Conservation (phyloP, 495 filamentous ascomycete genomes). For the Annulohypoxylon moriforme region DNA sequence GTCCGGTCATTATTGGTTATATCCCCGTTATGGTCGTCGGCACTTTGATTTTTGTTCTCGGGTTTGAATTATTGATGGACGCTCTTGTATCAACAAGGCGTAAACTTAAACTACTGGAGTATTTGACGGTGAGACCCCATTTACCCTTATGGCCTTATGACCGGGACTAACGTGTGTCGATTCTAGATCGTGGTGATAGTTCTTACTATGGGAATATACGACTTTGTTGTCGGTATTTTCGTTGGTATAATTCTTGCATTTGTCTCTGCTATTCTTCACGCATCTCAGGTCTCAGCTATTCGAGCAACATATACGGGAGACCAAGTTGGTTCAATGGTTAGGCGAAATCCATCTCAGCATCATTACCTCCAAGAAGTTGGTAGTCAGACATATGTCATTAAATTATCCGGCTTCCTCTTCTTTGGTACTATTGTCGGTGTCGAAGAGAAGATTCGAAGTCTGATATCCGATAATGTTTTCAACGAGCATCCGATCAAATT, state of each 20-base stretch:
- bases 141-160: constrained; percentile 22
- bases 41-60: constrained; percentile 90
- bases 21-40: constrained; percentile 98
- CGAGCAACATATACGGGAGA: constrained; percentile 87
- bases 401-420: constrained; percentile 91
- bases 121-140: constrained; percentile 72
- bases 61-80: constrained; percentile 88
- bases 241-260: constrained; percentile 93
- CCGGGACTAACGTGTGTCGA: constrained; percentile 42
- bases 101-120: constrained; percentile 85
- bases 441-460: constrained; percentile 81
- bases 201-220: constrained; percentile 93
- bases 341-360: constrained; percentile 88
- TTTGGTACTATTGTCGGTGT: constrained; percentile 97
- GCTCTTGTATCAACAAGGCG: constrained; percentile 89
- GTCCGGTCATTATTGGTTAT: constrained; percentile 87
- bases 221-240: constrained; percentile 94
- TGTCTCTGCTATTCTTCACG: constrained; percentile 88
- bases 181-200: constrained; percentile 86
- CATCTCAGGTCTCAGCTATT: constrained; percentile 86
- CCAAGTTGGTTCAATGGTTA: constrained; percentile 88
- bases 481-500: constrained; percentile 81
- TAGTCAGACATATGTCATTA: constrained; percentile 86
- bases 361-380: constrained; percentile 87
- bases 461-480: constrained; percentile 87